Base-by-base conservation (phyloP, 2,329 filamentous ascomycete species). In the Aureobasidium mangrovei region DNA sequence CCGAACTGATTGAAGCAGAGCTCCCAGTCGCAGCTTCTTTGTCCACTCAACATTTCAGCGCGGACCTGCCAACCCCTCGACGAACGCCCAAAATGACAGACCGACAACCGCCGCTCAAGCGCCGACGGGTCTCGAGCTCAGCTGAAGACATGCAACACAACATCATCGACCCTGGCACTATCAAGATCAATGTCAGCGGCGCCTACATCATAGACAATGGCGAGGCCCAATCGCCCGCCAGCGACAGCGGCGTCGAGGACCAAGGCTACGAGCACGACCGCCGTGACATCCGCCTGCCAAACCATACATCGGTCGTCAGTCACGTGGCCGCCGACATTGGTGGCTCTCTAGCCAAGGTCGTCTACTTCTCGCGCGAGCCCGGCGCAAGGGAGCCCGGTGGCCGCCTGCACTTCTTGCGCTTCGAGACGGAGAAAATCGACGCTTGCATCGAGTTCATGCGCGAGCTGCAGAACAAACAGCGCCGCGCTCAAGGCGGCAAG, bases 271-370 rank as follows among this genome's bases (percentile, higher is more conserved):
- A 82, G 60, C 80, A 84, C 69, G 88, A 94, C 69, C 90, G 88
- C 55, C 90, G 88, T 66, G 93, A 96, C 67, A 98, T 98, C 63
- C 80, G 93, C n/a, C 75, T 98, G 57, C 93, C 93, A 29, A 93
- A 97, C 70, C 93, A 98, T 71, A 95, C 88, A 9, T 86, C 87
- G 8, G 84, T 95, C 7, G 91, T 98, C 61, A 96, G 90, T 74
- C 93, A 98, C 75, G 88, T 98, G 62, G 93, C 93, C 52, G 85
- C 96, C 57, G 93, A 98, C 88, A 97, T 98, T 69, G 93, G 93
- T 60, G 93, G 93, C 61, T 95, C 91, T 12, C 77, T 98, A 33
- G 91, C 90, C 60, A 98, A 98, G 74, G 82, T 98, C 43, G 93
- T 98, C 57, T 98, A 96, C 75, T 97, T 97, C 67, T 93, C 91